A percentile compares a stretch with the other conserved stretches of the same genome.
These are phyloP conservation scores for Ophiorrhiza pumila DNA, from an alignment of 257 asterid genomes.

Conservation along the genomic window DNA sequence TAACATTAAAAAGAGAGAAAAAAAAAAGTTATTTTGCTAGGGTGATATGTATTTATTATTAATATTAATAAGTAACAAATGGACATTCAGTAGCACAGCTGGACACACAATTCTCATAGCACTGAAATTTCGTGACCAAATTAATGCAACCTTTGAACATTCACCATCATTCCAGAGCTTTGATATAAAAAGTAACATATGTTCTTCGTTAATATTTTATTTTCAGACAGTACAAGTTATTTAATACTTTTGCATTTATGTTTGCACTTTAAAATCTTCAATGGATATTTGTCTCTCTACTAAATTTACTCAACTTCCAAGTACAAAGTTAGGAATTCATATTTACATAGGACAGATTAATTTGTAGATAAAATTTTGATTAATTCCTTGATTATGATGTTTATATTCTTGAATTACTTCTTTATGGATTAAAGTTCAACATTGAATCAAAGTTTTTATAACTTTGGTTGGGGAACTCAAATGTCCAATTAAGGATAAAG, in stretches of 20 bases:
- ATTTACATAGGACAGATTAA: too few species aligned
- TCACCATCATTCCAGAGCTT: slow-evolving; percentile 30
- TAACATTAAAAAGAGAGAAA: background rate
- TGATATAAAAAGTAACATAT: slow-evolving; percentile 3
- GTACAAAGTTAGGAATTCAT: background rate
- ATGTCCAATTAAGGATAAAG: too few species aligned
- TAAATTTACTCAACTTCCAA: background rate
- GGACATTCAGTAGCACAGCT: slow-evolving; percentile 11
- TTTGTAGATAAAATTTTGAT: too few species aligned
- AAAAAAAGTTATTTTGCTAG: background rate
- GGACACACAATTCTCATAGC: slow-evolving; percentile 23
- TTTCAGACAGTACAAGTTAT: background rate
- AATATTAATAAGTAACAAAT: background rate
- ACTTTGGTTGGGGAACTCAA: too few species aligned
- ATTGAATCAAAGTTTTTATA: too few species aligned
- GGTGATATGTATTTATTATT: slow-evolving; percentile 19
- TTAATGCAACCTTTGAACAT: slow-evolving; percentile 24
- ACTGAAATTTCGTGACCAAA: slow-evolving; percentile 36
- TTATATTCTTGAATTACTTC: too few species aligned
- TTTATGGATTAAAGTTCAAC: background rate
- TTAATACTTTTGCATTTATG: slow-evolving; percentile 14
- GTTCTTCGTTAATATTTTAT: too few species aligned
- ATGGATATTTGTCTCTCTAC: background rate
- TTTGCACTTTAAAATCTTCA: slow-evolving; percentile 1
- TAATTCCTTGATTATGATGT: too few species aligned